Evolutionary conservation across 768 basidiomycete genomes (phyloP), one percentile per base, ranked within the genome.

Genomic region (Mycena latifolia): DNA sequence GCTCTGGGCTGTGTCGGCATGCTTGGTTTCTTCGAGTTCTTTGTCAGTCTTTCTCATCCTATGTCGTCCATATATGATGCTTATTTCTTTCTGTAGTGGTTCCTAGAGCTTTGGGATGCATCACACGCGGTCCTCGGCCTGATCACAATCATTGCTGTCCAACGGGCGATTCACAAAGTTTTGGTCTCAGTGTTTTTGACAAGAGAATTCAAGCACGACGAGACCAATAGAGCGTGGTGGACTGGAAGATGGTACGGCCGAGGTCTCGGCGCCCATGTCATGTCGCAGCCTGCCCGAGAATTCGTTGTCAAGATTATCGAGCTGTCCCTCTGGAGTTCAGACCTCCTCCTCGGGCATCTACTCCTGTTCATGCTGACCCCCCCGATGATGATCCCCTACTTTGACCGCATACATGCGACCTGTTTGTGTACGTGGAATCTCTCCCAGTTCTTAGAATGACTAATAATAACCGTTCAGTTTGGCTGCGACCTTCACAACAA

Each of bases 201-300:
- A 43, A 92, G 98, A 68, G 98, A 99, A 79, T 98, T 98, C 87
- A 99, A 99, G 82, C 96, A 99, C 76, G 98, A 99, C 76, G 96
- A 99, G 80, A 96, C 95, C 37, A 99, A 99, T 81, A 86, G 95
- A 28, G 96, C 96, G 9, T 99, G 97, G 97, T 99, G 98, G 98
- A 97, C 96, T 33, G 96, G 96, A 51, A 85, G 90, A 75, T 98
- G 98, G 98, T 97, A 96, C 77, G 96, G 96, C 46, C 91, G 96
- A 55, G 95, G 95, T 5, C 86, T 99, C 27, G 96, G 97, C 46
- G 74, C 88, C 6, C 91, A 95, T 76, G 95, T 92, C 46, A 93
- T 97, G 89, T 96, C 95, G n/a, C 98, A 99, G 76, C 97, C 97
- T 55, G 95, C 93, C 29, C 92, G 98, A 75, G 98, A 99, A 83